Evolutionary conservation across 2,329 filamentous ascomycete genomes (phyloP), one percentile per base, ranked within the genome.

Genomic region (Cercospora brassicicola): DNA sequence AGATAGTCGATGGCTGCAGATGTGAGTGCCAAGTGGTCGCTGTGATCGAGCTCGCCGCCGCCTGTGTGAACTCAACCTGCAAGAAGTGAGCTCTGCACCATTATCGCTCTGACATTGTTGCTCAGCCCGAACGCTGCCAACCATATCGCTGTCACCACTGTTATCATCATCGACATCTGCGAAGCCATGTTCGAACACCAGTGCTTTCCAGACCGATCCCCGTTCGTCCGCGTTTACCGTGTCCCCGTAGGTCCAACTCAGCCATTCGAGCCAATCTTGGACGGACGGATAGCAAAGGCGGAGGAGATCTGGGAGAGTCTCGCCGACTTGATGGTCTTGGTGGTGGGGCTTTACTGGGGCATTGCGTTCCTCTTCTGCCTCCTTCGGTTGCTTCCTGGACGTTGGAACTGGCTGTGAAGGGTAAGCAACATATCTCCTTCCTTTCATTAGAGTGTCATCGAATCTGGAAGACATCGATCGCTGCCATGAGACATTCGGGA

Each of bases 171-270:
- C 20, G 20, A 13, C 20, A 23, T 51, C 48, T 1, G 13, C 23
- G 5, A 59, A 36, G 26, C 20, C 26, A 65, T 65, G 63, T 62
- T 53, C 28, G 60, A 62, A 51, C 31, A 59, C 9, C 36, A 30
- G 36, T 65, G 23, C 63, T 59, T 56, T 11, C 55, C 36, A 42
- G 42, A 62, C 42, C 60, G 42, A 28, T 39, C 39, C 9, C 60
- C 60, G 31, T 31, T 33, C 60, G 60, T 62, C 60, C 42, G 31
- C 23, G 60, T 51, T 4, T 62, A 62, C 36, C 60, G 60, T 33
- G 36, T 62, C 20, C 60, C 60, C 10, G 10, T 30, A 26, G 39
- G 60, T 13, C 60, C 60, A 30, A 10, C 39, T 51, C 48, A 26
- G 11, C 4, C 11, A 23, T 13, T 53, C 20, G 48, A 53, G 48